Conservation (phyloP, 495 filamentous ascomycete genomes). For the Penicillium pancosmium region DNA sequence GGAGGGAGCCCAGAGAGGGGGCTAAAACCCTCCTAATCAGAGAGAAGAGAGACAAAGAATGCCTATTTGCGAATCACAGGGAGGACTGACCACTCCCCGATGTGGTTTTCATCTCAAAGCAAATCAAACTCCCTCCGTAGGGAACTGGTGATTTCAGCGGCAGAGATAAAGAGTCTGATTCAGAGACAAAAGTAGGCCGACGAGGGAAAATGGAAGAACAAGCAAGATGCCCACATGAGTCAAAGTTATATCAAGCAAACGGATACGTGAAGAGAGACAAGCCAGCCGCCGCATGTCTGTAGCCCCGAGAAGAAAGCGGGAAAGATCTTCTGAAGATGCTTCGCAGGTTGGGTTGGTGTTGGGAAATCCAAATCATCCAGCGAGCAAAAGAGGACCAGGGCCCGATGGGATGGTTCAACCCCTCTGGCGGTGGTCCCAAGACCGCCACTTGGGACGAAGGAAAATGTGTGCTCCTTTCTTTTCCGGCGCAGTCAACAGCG, state of each 20-base stretch:
- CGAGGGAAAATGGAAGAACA: slow-evolving; percentile 13
- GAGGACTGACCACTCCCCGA: slow-evolving; percentile 27
- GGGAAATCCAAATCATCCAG: slow-evolving; percentile 16
- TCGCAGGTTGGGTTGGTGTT: slow-evolving; percentile 14
- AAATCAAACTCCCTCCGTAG: slow-evolving; percentile 13
- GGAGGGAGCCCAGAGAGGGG: not conserved
- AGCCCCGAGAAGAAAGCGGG: slow-evolving; percentile 14
- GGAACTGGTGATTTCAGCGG: not conserved
- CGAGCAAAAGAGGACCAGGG: slow-evolving; percentile 22
- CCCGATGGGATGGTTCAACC: slow-evolving; percentile 41
- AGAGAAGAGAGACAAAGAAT: not conserved
- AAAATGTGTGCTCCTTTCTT: slow-evolving; percentile 12
- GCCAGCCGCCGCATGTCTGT: slow-evolving; percentile 23
- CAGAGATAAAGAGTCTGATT: slow-evolving; percentile 1
- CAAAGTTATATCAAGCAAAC: slow-evolving; percentile 33
- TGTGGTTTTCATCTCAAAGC: slow-evolving; percentile 25
- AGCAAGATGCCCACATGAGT: slow-evolving; percentile 22
- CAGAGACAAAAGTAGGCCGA: not conserved
- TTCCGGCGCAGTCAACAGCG: slow-evolving; percentile 20
- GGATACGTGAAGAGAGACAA: slow-evolving; percentile 18
- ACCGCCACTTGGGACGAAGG: slow-evolving; percentile 21
- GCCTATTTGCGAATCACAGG: slow-evolving; percentile 11
- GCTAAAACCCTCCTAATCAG: not conserved
- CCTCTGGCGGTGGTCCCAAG: slow-evolving; percentile 28
- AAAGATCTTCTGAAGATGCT: slow-evolving; percentile 28